Evolutionary conservation across 2,329 filamentous ascomycete genomes (phyloP).

Genomic region (Dichotomopilus funicola): DNA sequence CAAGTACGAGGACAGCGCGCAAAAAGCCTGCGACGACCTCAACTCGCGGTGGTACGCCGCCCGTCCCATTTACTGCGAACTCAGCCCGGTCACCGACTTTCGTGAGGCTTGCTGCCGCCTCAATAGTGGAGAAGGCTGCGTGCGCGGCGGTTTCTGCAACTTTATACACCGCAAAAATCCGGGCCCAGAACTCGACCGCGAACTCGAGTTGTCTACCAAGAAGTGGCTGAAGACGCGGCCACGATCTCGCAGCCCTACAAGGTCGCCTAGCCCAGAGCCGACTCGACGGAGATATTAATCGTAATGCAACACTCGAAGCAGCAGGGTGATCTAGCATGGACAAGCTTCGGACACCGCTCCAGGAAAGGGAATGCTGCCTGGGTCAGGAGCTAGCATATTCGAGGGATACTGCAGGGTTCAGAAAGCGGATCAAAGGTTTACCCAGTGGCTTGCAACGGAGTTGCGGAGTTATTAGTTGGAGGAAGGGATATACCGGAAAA

Average conservation of each 20-base stretch:
- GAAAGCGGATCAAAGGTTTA: constrained; percentile 1
- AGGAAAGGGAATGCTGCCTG: neutral
- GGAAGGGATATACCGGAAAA: neutral
- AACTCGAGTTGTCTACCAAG: constrained; percentile 82
- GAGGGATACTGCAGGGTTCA: too few species aligned
- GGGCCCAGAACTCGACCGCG: constrained; percentile 76
- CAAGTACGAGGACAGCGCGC: constrained; percentile 97
- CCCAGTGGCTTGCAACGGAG: constrained; percentile 6
- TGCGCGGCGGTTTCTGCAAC: constrained; percentile 95
- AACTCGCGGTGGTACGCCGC: constrained; percentile 97
- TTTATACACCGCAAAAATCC: constrained; percentile 99
- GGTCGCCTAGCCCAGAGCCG: constrained; percentile 83
- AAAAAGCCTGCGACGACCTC: constrained; percentile 86
- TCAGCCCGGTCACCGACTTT: constrained; percentile 95
- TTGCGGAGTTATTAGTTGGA: constrained; percentile 12
- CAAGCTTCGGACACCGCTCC: neutral
- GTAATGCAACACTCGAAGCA: neutral
- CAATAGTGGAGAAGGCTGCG: constrained; percentile 91
- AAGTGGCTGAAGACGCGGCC: constrained; percentile 87
- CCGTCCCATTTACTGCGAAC: constrained; percentile 94
- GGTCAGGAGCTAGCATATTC: too few species aligned
- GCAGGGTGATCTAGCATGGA: neutral
- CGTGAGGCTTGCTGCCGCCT: constrained; percentile 93
- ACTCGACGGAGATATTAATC: constrained; percentile 60
- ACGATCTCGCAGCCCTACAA: constrained; percentile 72